These are phyloP conservation scores for Maudiozyma serrabonitensis DNA, from an alignment of 805 yeast species.

Conservation along the genomic window DNA sequence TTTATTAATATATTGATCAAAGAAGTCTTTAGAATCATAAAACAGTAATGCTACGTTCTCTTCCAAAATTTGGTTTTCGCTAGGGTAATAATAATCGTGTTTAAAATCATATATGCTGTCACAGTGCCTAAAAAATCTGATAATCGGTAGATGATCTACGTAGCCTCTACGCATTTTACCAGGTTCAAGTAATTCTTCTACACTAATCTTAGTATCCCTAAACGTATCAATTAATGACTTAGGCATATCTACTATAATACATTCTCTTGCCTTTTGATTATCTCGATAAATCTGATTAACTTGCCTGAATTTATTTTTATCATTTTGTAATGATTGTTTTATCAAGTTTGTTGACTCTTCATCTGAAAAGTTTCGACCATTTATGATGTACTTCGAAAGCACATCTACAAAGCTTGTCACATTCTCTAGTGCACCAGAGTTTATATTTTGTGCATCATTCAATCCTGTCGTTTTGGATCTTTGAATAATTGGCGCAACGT, in stretches of 20 bases:
- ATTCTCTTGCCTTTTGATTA: slow-evolving; percentile 41
- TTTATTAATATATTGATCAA: slow-evolving; percentile 26
- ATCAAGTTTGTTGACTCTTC: slow-evolving; percentile 15
- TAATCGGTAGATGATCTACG: slow-evolving; percentile 32
- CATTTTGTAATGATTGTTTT: neutral
- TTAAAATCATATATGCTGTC: slow-evolving; percentile 39
- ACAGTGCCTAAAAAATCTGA: slow-evolving; percentile 44
- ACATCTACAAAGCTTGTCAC: neutral
- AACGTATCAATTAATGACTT: slow-evolving; percentile 22
- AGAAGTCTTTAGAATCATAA: slow-evolving; percentile 39
- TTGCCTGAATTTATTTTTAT: slow-evolving; percentile 19
- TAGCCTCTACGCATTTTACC: slow-evolving; percentile 19
- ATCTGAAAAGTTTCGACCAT: slow-evolving; percentile 14
- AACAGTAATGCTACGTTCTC: slow-evolving; percentile 40
- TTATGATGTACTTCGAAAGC: slow-evolving; percentile 15
- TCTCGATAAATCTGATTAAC: slow-evolving; percentile 34
- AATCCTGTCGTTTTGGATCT: neutral
- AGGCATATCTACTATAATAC: slow-evolving; percentile 41
- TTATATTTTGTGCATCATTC: neutral
- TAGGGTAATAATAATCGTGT: slow-evolving; percentile 48
- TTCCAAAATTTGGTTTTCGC: slow-evolving; percentile 30
- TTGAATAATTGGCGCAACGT: neutral
- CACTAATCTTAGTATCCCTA: slow-evolving; percentile 17
- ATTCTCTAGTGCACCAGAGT: neutral
- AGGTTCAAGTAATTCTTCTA: slow-evolving; percentile 12